Evolutionary conservation across 2,329 filamentous ascomycete species (phyloP), one percentile per base, ranked within the genome.

Genomic region (Gremmenia infestans): DNA sequence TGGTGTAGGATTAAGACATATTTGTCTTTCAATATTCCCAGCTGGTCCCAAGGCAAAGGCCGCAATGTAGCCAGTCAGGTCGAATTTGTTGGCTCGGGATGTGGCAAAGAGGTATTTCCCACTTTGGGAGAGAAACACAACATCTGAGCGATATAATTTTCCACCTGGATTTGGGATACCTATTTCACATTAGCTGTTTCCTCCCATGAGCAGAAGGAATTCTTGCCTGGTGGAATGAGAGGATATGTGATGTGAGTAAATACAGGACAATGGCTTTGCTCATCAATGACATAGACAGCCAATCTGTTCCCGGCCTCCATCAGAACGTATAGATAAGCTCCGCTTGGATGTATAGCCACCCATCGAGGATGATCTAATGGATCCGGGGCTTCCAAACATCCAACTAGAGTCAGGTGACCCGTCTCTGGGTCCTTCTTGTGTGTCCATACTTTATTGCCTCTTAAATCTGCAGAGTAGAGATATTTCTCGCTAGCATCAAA

Each of bases 221-320:
- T 14, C 59, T 17, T 81, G 72, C 87, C 88, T 6, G 88, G 86
- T 1, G 91, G 91, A 62, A 96, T 89, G 48, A 96, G 78, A 2
- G 91, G 89, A 71, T 84, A 95, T 52, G 81, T 78, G 62, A 86
- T 82, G 68, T 88, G 81, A 5, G 90, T 95, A 73, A 89, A 94
- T 17, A 90, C 81, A 12, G 91, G 91, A 68, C 89, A 74, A 71
- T 85, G 87, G 4, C 87, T 89, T 46, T 76, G 71, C 54, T 85
- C 81, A 70, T 94, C 87, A 72, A 96, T 84, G 62, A 88, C 80
- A 72, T 94, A 96, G 65, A 91, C 87, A 71, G 84, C 90, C 55
- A 96, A 74, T 51, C 87, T 79, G 75, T 96, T 96, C 53, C 90
- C 89, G n/a, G 86, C 87, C 73, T 96, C 91, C 88, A 94, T 95